These are phyloP conservation scores for Leucosporidium creatinivorum DNA, from an alignment of 768 basidiomycete species.

Conservation along the genomic window DNA sequence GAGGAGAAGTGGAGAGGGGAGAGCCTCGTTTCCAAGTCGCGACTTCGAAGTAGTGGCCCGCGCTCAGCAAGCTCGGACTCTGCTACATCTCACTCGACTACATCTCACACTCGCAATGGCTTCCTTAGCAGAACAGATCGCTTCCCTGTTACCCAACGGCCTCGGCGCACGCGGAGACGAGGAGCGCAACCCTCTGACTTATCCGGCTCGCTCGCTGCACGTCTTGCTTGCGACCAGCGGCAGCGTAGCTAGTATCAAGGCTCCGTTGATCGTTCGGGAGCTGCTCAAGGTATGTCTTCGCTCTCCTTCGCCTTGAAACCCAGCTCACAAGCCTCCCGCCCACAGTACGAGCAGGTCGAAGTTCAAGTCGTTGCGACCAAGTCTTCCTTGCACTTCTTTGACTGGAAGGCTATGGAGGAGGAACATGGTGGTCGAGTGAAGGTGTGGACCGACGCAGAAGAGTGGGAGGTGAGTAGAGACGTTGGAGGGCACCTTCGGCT, in stretches of 20 bases:
- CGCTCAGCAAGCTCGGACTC: neutral
- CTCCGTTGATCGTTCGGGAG: conserved; percentile 75
- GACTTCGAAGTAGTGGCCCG: neutral
- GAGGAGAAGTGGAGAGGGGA: neutral
- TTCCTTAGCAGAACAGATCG: conserved; percentile 5
- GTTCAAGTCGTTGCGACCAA: conserved; percentile 80
- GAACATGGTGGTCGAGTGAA: conserved; percentile 46
- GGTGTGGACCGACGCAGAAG: conserved; percentile 85
- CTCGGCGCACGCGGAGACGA: conserved; percentile 31
- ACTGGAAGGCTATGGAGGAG: conserved; percentile 48
- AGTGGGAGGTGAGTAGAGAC: conserved; percentile 67
- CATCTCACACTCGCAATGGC: neutral
- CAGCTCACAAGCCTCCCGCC: too few relatives aligned
- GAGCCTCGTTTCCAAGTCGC: neutral
- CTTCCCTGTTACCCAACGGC: conserved; percentile 27
- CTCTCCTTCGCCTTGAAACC: neutral
- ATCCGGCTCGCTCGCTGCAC: conserved; percentile 43
- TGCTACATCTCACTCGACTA: neutral
- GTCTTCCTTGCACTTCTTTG: conserved; percentile 68
- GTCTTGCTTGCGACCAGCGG: conserved; percentile 81
- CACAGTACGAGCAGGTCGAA: conserved; percentile 63
- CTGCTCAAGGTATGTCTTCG: conserved; percentile 54
- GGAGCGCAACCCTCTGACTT: conserved; percentile 18
- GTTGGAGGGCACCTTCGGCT: neutral
- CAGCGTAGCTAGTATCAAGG: conserved; percentile 93